Evolutionary conservation across 768 basidiomycete species (phyloP).

Genomic region (Auricularia sp.): DNA sequence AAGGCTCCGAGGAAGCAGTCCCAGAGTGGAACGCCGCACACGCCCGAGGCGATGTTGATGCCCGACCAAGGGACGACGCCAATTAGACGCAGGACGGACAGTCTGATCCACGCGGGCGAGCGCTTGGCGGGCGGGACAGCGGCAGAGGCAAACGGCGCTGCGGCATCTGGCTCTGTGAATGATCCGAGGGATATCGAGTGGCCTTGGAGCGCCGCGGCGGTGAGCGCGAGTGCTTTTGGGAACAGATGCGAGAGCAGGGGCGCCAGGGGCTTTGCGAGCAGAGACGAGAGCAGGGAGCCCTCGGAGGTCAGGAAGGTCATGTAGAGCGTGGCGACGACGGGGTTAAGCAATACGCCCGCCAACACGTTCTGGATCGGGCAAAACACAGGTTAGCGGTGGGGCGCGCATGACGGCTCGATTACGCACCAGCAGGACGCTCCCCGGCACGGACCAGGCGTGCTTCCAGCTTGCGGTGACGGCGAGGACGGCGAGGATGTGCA

Average conservation of each 20-base stretch:
- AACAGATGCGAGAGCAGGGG: constrained; percentile 74
- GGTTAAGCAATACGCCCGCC: constrained; percentile 78
- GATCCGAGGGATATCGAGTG: constrained; percentile 27
- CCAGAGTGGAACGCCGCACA: constrained; percentile 65
- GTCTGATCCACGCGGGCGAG: constrained; percentile 60
- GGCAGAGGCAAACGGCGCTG: constrained; percentile 26
- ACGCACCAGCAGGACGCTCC: constrained; percentile 78
- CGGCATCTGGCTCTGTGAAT: constrained; percentile 14
- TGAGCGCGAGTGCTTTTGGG: constrained; percentile 77
- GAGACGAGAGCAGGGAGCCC: constrained; percentile 74
- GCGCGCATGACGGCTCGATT: constrained; percentile 13
- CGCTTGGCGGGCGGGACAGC: constrained; percentile 13
- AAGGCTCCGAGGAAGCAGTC: constrained; percentile 77
- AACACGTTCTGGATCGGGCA: constrained; percentile 64
- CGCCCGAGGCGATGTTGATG: constrained; percentile 93
- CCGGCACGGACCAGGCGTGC: constrained; percentile 95
- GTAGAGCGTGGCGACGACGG: constrained; percentile 68
- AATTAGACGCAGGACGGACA: constrained; percentile 80
- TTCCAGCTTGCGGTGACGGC: constrained; percentile 86
- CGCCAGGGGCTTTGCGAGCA: constrained; percentile 73
- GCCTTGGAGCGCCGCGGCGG: constrained; percentile 69
- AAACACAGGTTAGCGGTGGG: constrained; percentile 11
- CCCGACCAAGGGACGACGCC: constrained; percentile 96
- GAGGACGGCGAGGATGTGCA: constrained; percentile 76
- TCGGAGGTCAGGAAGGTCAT: constrained; percentile 78